Evolutionary conservation across 2,329 filamentous ascomycete species (phyloP).

Genomic region (Westerdykella sp.): DNA sequence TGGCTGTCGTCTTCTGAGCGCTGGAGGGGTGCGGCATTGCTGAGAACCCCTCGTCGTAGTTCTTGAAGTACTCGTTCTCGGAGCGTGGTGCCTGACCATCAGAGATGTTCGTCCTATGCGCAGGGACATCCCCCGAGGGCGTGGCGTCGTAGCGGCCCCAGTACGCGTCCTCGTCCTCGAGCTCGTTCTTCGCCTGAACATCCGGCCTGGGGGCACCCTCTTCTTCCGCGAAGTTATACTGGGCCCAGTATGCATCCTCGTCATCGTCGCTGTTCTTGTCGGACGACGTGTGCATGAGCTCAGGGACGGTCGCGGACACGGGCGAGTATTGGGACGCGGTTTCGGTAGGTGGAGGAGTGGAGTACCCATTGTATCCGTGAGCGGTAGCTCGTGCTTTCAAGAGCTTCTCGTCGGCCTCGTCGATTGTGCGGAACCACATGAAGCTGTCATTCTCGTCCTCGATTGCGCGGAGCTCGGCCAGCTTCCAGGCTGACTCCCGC

Average conservation of each 20-base stretch:
- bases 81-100: conserved; percentile 25
- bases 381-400: conserved; percentile 15
- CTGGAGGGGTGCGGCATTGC: too few species aligned
- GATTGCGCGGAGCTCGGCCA: conserved; percentile 62
- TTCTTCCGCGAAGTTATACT: too few species aligned
- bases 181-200: conserved; percentile 40
- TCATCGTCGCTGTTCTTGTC: neutral
- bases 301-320: neutral
- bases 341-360: conserved; percentile 4
- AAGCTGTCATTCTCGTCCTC: conserved; percentile 52
- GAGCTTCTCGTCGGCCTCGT: conserved; percentile 54
- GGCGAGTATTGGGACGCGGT: neutral
- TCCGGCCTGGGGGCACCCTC: conserved; percentile 7
- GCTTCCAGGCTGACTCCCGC: conserved; percentile 59
- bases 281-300: neutral
- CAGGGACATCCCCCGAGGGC: conserved; percentile 30
- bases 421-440: conserved; percentile 52
- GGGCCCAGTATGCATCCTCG: too few species aligned
- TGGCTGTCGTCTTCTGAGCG: too few species aligned
- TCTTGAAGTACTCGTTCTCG: too few species aligned
- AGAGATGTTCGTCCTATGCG: conserved; percentile 49
- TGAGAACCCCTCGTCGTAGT: too few species aligned
- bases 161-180: conserved; percentile 70
- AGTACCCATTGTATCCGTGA: neutral
- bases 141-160: conserved; percentile 73